Evolutionary conservation across 257 asterid species (phyloP).

Genomic region (Echites panduratus): DNA sequence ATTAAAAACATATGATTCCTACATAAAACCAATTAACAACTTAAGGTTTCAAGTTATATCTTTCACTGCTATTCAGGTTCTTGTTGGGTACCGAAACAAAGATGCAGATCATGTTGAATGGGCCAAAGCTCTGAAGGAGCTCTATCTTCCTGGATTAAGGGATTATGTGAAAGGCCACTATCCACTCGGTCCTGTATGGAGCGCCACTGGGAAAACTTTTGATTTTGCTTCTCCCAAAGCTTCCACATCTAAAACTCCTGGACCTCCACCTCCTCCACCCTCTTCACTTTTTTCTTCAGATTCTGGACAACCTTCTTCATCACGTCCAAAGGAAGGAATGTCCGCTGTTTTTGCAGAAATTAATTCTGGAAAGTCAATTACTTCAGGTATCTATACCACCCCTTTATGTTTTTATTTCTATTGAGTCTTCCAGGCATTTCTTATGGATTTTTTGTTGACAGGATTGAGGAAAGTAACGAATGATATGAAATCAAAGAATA

Average conservation of each 20-base stretch:
- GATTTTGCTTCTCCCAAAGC: conserved; percentile 52
- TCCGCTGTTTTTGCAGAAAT: conserved; percentile 91
- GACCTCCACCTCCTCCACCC: conserved; percentile 90
- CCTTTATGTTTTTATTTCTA: conserved; percentile 1
- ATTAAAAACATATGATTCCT: not conserved
- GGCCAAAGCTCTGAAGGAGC: conserved; percentile 95
- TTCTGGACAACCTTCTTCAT: conserved; percentile 62
- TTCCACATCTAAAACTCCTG: conserved; percentile 54
- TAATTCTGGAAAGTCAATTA: conserved; percentile 70
- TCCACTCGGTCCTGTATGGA: conserved; percentile 98
- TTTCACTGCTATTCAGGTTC: conserved; percentile 43
- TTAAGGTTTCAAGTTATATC: not conserved
- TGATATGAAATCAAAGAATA: conserved; percentile 95
- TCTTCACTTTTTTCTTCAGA: conserved; percentile 72
- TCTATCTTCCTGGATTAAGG: conserved; percentile 87
- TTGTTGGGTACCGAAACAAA: conserved; percentile 86
- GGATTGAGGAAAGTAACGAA: conserved; percentile 90
- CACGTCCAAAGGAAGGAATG: conserved; percentile 84
- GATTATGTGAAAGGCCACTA: conserved; percentile 82
- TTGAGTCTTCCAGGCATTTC: not conserved
- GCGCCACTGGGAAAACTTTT: conserved; percentile 55
- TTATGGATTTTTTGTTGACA: conserved; percentile 18
- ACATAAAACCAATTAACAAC: not conserved
- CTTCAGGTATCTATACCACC: conserved; percentile 47
- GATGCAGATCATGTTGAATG: conserved; percentile 89